Evolutionary conservation across 257 asterid genomes (phyloP).

Genomic region (Scutellaria galericulata): DNA sequence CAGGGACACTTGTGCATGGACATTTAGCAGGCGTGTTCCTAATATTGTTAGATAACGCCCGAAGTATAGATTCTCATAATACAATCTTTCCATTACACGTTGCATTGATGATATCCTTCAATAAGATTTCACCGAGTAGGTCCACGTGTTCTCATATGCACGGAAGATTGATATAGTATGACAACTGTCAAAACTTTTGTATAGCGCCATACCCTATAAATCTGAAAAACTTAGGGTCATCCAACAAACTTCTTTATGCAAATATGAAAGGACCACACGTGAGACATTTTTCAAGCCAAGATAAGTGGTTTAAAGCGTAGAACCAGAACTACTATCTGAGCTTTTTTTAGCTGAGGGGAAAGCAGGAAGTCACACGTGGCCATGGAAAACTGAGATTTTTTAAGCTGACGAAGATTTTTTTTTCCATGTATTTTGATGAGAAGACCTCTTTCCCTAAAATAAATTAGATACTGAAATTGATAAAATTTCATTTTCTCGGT

Average conservation of each 20-base stretch:
- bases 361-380: neutral
- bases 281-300: neutral
- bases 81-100: neutral
- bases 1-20: neutral
- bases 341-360: neutral
- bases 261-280: constrained; percentile 7
- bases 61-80: constrained; percentile 3
- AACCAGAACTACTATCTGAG: neutral
- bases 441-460: neutral
- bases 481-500: neutral
- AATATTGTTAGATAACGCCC: constrained; percentile 3
- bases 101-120: neutral
- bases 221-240: neutral
- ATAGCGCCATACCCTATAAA: neutral
- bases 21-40: neutral
- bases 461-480: neutral
- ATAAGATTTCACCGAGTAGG: constrained; percentile 2
- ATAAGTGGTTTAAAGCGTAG: neutral
- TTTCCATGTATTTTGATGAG: too few species aligned
- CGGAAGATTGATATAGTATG: neutral
- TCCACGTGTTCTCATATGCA: neutral
- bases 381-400: neutral
- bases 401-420: neutral
- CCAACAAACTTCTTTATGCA: neutral
- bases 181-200: constrained; percentile 3